Conservation (phyloP, 371 early-diverging fungal genomes). For the Mycotypha africana region DNA sequence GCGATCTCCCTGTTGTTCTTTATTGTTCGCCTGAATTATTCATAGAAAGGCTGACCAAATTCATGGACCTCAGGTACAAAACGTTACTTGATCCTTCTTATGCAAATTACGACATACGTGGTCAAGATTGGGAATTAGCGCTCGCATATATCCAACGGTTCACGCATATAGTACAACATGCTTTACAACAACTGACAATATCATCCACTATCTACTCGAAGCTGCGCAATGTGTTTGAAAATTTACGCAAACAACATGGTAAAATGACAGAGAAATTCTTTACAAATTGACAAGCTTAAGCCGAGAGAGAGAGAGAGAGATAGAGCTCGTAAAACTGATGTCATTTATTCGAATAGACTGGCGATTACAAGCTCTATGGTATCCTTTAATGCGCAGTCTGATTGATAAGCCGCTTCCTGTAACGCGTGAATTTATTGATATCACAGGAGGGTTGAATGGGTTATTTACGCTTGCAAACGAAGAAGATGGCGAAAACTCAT, state of each 20-base stretch:
- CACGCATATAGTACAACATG: not conserved
- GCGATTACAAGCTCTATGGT: slow-evolving; percentile 19
- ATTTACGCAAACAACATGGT: too few relatives aligned
- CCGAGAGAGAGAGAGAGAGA: too few relatives aligned
- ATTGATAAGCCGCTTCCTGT: slow-evolving; percentile 1
- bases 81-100: not conserved
- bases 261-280: too few relatives aligned
- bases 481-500: not conserved
- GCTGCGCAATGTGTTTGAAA: too few relatives aligned
- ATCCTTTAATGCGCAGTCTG: slow-evolving; percentile 2
- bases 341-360: too few relatives aligned
- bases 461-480: not conserved
- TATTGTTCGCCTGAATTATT: slow-evolving; percentile 11
- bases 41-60: slow-evolving; percentile 3
- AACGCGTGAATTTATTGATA: slow-evolving; percentile 2
- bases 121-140: slow-evolving; percentile 15
- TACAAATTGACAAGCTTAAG: too few relatives aligned
- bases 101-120: not conserved
- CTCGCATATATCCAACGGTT: slow-evolving; percentile 1
- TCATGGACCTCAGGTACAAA: slow-evolving; percentile 2
- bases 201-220: too few relatives aligned
- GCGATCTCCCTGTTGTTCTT: slow-evolving; percentile 11
- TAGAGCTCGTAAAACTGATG: too few relatives aligned
- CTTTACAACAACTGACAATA: too few relatives aligned
- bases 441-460: slow-evolving; percentile 9